A percentile compares a stretch with the other conserved stretches of the same genome.
Evolutionary conservation across 192 early-diverging fungal genomes (phyloP).

Genomic region (Paraglomus brasilianum): DNA sequence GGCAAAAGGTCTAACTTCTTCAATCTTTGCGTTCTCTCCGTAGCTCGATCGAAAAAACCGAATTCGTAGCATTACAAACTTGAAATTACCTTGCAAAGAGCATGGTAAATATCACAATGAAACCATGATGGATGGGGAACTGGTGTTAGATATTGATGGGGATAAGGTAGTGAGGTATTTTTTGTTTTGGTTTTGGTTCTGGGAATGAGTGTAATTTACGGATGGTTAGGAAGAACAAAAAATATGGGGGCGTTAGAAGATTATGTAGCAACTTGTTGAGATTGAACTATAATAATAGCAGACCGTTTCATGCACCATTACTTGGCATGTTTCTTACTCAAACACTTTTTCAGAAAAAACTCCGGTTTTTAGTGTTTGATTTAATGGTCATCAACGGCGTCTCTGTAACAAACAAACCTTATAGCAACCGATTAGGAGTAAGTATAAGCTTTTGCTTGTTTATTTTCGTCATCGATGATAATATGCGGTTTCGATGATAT

Average conservation of each 20-base stretch:
- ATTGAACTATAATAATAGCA: too few species aligned
- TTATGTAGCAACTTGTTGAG: too few species aligned
- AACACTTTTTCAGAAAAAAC: conserved; percentile 33
- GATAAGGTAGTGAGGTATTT: conserved; percentile 39
- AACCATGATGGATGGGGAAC: conserved; percentile 72
- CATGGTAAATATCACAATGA: conserved; percentile 48
- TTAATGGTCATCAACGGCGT: conserved; percentile 58
- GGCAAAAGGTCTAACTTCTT: not conserved
- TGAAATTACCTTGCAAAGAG: conserved; percentile 47
- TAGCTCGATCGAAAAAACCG: conserved; percentile 66
- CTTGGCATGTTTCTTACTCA: too few species aligned
- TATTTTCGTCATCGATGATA: too few species aligned
- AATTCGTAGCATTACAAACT: conserved; percentile 55
- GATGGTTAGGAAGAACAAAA: too few species aligned
- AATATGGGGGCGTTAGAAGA: not conserved
- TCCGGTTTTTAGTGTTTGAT: conserved; percentile 59
- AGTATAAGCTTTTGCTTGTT: too few species aligned
- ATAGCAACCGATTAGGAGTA: conserved; percentile 61
- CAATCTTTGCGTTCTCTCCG: conserved; percentile 16
- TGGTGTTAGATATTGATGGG: conserved; percentile 60
- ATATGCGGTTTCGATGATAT: too few species aligned
- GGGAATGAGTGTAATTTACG: not conserved
- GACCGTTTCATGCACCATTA: too few species aligned
- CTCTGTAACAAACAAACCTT: conserved; percentile 52
- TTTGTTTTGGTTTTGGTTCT: conserved; percentile 6